These are phyloP conservation scores for Saturnispora sanitii DNA, from an alignment of 805 yeast genomes.

Conservation along the genomic window DNA sequence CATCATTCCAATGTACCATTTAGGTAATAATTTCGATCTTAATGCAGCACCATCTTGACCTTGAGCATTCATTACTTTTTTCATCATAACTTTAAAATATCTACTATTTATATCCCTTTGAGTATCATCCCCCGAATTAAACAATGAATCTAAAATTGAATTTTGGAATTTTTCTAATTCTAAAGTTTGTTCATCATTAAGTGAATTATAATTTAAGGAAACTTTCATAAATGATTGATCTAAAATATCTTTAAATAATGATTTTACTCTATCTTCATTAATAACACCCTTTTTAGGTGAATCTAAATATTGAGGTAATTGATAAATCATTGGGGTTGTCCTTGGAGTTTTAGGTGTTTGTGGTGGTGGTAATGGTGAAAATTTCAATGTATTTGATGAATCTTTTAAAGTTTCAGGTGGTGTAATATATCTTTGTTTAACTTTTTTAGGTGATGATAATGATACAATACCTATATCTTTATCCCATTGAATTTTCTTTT, in stretches of 20 bases:
- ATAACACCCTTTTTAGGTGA: conserved; percentile 11
- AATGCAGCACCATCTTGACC: conserved; percentile 18
- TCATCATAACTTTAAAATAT: conserved; percentile 24
- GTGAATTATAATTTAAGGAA: conserved; percentile 38
- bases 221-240: conserved; percentile 37
- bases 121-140: conserved; percentile 20
- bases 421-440: conserved; percentile 28
- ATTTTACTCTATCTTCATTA: conserved; percentile 17
- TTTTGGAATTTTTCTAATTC: conserved; percentile 31
- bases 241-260: conserved; percentile 26
- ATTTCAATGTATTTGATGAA: neutral
- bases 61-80: conserved; percentile 23
- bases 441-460: too few species aligned
- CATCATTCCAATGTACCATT: conserved; percentile 9
- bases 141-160: conserved; percentile 23
- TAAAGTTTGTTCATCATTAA: conserved; percentile 46
- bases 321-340: conserved; percentile 14
- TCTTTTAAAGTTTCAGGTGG: neutral
- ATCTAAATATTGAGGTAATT: conserved; percentile 3
- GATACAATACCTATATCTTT: conserved; percentile 24
- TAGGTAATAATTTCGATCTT: conserved; percentile 23
- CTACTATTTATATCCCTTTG: conserved; percentile 24
- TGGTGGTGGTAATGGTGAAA: conserved; percentile 5
- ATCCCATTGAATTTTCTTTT: conserved; percentile 36
- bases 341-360: conserved; percentile 14